Conservation (phyloP, 2,329 filamentous ascomycete genomes). For the Balansia obtecta region DNA sequence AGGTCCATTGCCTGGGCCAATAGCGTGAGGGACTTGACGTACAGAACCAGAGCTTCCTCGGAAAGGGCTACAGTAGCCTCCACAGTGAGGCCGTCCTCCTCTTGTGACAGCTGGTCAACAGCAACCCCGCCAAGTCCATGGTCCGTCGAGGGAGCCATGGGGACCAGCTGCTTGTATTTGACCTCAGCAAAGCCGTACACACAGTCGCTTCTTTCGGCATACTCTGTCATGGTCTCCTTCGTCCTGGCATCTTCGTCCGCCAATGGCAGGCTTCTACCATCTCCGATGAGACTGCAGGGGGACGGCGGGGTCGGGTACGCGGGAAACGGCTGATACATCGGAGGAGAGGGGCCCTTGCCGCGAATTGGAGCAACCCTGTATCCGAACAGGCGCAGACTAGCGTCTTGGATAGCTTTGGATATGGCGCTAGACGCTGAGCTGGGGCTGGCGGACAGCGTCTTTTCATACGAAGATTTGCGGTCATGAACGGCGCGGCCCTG, state of each 20-base stretch:
- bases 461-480: slow-evolving; percentile 69
- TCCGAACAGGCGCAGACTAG: slow-evolving; percentile 63
- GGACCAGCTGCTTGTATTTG: slow-evolving; percentile 95
- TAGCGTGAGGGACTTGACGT: slow-evolving; percentile 85
- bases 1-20: slow-evolving; percentile 94
- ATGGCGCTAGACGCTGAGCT: slow-evolving; percentile 78
- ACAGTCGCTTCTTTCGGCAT: slow-evolving; percentile 85
- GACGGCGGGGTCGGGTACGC: slow-evolving; percentile 62
- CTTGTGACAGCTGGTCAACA: slow-evolving; percentile 37
- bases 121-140: slow-evolving; percentile 54
- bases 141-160: slow-evolving; percentile 66
- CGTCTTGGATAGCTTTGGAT: slow-evolving; percentile 88
- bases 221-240: slow-evolving; percentile 77
- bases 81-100: slow-evolving; percentile 67
- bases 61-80: slow-evolving; percentile 80
- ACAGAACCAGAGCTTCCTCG: slow-evolving; percentile 89
- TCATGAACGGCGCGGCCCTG: slow-evolving; percentile 59
- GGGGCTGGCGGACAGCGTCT: slow-evolving; percentile 54
- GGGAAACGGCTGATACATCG: slow-evolving; percentile 72
- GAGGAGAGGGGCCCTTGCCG: slow-evolving; percentile 58
- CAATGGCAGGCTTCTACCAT: slow-evolving; percentile 42
- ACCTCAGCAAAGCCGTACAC: slow-evolving; percentile 97
- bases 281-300: slow-evolving; percentile 51
- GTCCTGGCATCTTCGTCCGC: slow-evolving; percentile 68
- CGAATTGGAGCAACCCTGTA: slow-evolving; percentile 57